Evolutionary conservation across 148 eudicot species (phyloP).

Genomic region (Dysphania ambrosioides): DNA sequence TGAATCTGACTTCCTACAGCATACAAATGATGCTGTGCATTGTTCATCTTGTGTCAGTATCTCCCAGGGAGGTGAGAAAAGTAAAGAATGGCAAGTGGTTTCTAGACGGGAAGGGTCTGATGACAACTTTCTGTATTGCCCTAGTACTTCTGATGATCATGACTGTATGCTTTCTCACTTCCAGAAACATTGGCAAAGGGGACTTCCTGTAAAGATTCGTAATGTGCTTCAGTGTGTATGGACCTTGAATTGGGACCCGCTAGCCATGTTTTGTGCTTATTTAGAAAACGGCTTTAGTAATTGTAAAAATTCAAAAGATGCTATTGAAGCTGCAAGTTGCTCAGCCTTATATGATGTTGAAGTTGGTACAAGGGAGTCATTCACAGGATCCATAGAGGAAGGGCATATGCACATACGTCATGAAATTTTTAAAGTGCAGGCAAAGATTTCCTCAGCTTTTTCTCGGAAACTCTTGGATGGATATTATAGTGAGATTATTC

Average conservation of each 20-base stretch:
- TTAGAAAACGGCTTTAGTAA: constrained; percentile 45
- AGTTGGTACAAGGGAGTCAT: constrained; percentile 49
- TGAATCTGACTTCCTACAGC: too few relatives aligned
- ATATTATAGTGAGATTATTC: constrained; percentile 52
- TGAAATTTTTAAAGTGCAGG: constrained; percentile 57
- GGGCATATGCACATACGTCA: constrained; percentile 40
- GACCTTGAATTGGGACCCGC: constrained; percentile 65
- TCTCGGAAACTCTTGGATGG: constrained; percentile 52
- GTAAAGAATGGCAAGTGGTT: constrained; percentile 39
- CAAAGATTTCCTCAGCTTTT: constrained; percentile 56
- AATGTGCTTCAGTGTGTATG: constrained; percentile 40
- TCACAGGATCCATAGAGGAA: constrained; percentile 49
- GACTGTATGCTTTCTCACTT: constrained; percentile 56
- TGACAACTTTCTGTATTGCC: constrained; percentile 65
- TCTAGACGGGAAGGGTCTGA: constrained; percentile 41
- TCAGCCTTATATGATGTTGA: constrained; percentile 84
- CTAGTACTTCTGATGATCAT: constrained; percentile 44
- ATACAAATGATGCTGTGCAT: too few relatives aligned
- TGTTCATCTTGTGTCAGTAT: too few relatives aligned
- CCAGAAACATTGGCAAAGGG: constrained; percentile 79
- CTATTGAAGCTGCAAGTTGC: constrained; percentile 34
- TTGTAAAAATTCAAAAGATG: constrained; percentile 38
- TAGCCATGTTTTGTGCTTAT: constrained; percentile 58
- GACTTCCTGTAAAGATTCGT: constrained; percentile 81
- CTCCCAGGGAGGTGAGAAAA: constrained; percentile 28